phyloP scores from a whole-genome alignment of 2,329 filamentous ascomycete species.

The Verticillium longisporum region DNA sequence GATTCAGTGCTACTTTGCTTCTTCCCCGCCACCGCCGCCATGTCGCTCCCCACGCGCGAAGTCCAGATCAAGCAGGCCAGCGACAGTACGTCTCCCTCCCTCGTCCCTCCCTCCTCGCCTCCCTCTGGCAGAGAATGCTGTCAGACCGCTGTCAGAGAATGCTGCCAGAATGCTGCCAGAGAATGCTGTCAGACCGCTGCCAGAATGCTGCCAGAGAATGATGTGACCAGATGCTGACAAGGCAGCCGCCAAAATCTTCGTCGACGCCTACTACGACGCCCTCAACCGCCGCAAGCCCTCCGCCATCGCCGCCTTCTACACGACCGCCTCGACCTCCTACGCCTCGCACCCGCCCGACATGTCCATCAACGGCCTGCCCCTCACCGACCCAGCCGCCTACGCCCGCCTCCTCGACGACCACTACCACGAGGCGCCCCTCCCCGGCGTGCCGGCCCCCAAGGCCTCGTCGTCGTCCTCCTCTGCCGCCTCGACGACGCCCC shows the following conservation, averaged over 20 bases:
- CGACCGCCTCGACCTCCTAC: constrained; percentile 48
- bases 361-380: constrained; percentile 68
- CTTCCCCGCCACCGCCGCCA: constrained; percentile 8
- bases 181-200: not conserved
- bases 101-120: too few species aligned
- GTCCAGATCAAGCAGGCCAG: constrained; percentile 37
- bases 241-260: constrained; percentile 63
- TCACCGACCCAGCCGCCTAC: constrained; percentile 57
- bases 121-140: not conserved
- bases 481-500: constrained; percentile 9
- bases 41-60: constrained; percentile 31
- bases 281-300: constrained; percentile 63
- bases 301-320: constrained; percentile 62
- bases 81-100: constrained; percentile 29
- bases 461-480: not conserved
- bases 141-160: not conserved
- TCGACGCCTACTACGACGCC: constrained; percentile 69
- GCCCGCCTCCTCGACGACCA: constrained; percentile 62
- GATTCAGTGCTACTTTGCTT: too few species aligned
- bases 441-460: not conserved
- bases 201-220: not conserved
- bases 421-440: constrained; percentile 2
- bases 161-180: too few species aligned
- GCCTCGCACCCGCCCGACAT: constrained; percentile 55
- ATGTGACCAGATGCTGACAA: not conserved